Evolutionary conservation across 2,329 filamentous ascomycete species (phyloP).

Genomic region (Exophiala calicioides): DNA sequence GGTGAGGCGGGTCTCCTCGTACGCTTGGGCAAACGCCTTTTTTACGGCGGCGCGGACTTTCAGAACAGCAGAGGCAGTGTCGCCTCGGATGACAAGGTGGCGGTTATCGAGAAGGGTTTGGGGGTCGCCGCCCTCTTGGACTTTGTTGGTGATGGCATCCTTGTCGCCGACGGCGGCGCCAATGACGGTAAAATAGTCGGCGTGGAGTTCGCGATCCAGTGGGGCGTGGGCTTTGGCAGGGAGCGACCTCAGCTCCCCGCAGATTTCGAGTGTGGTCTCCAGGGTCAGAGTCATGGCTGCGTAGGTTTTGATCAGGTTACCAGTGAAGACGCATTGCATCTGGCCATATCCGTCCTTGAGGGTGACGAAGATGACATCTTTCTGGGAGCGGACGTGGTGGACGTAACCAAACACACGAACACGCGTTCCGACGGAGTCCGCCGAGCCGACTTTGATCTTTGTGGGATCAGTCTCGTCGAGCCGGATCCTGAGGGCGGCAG

Average conservation of each 20-base stretch:
- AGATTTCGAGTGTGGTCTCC: conserved; percentile 82
- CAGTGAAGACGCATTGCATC: conserved; percentile 80
- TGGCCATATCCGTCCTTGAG: conserved; percentile 80
- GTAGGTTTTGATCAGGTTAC: conserved; percentile 85
- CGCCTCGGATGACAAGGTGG: conserved; percentile 81
- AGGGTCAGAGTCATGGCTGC: conserved; percentile 82
- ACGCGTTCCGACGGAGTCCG: conserved; percentile 65
- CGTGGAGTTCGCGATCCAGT: conserved; percentile 82
- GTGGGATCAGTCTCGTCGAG: conserved; percentile 69
- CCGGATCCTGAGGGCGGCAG: conserved; percentile 72
- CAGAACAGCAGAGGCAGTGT: conserved; percentile 81
- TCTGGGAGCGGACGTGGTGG: conserved; percentile 77
- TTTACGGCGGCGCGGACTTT: conserved; percentile 81
- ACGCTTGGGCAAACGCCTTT: conserved; percentile 75
- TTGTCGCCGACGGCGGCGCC: conserved; percentile 80
- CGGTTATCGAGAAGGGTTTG: conserved; percentile 78
- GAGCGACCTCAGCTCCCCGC: conserved; percentile 80
- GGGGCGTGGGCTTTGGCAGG: conserved; percentile 76
- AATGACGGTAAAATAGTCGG: conserved; percentile 82
- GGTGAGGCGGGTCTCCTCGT: conserved; percentile 72
- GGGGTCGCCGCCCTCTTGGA: conserved; percentile 67
- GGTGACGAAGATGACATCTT: conserved; percentile 84
- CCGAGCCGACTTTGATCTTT: conserved; percentile 56
- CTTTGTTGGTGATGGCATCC: conserved; percentile 86
- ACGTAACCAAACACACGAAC: conserved; percentile 81